A percentile compares a stretch with the other conserved stretches of the same genome.
Evolutionary conservation across 495 filamentous ascomycete species (phyloP).

Genomic region (Penicillium lividum): DNA sequence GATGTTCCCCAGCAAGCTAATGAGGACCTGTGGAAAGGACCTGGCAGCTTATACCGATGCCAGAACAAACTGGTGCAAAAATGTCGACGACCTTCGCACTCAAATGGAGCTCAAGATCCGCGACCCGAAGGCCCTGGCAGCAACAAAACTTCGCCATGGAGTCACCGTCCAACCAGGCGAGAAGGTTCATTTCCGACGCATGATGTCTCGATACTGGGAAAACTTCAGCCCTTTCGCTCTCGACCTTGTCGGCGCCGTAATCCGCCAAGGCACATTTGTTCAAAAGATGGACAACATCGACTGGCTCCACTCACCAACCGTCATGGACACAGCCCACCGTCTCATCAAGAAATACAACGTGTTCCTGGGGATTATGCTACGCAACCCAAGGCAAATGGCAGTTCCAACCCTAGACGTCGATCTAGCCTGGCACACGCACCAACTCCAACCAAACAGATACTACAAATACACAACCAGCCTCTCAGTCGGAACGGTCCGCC

Average conservation of each 20-base stretch:
- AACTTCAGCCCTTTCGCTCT: constrained; percentile 70
- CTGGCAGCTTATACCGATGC: constrained; percentile 38
- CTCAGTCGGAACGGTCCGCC: not conserved
- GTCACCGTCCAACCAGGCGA: constrained; percentile 19
- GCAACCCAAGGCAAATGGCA: constrained; percentile 53
- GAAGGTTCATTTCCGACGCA: constrained; percentile 59
- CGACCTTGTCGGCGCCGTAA: constrained; percentile 74
- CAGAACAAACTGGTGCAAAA: constrained; percentile 21
- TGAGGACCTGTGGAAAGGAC: constrained; percentile 43
- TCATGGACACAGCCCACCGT: constrained; percentile 62
- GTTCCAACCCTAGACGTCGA: constrained; percentile 87
- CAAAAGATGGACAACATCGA: constrained; percentile 79
- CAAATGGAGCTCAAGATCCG: constrained; percentile 17
- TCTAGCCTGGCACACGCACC: constrained; percentile 71
- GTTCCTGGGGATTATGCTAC: constrained; percentile 65
- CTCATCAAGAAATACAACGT: constrained; percentile 67
- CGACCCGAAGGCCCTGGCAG: constrained; percentile 11
- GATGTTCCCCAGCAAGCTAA: constrained; percentile 59
- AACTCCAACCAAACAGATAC: constrained; percentile 63
- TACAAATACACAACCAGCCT: constrained; percentile 46
- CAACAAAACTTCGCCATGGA: not conserved
- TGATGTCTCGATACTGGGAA: constrained; percentile 82
- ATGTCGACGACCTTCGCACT: constrained; percentile 17
- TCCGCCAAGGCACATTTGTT: constrained; percentile 75
- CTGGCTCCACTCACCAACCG: constrained; percentile 71